Evolutionary conservation across 1,284 basidiomycete genomes (phyloP), one percentile per base, ranked within the genome.

Genomic region (Microstroma glucosiphilum): DNA sequence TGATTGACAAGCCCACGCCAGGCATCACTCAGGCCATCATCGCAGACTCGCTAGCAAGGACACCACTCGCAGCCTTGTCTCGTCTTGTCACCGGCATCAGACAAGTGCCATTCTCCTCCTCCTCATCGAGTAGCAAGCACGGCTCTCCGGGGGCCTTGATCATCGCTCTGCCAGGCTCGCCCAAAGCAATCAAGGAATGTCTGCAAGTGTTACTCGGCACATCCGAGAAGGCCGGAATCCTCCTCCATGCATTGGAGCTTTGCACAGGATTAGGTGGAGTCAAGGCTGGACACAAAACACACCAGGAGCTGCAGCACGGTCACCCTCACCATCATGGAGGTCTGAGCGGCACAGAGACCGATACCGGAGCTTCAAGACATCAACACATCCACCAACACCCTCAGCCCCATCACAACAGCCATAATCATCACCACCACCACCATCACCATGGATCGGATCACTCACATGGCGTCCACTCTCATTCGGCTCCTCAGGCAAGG

Each of bases 141-240:
- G 51, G 58, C 4, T 12, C 53, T 12, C 46, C 46, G n/a, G 83
- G 84, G 41, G 87, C 87, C 0, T 82, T 93, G 17, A 81, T 93
- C 30, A 82, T 89, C 19, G 89, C 89, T 0, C 85, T 93, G 9
- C 91, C 91, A 0, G 91, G 91, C 0, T 90, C 88, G 68, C 84
- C 87, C 23, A 92, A 89, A 71, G 91, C 89, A 1, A 90, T 91
- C 26, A 86, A 83, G 64, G 90, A 92, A 75, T 90, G 87, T 70
- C 73, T 91, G 62, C 83, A 85, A 4, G 84, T 85, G 1, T 80
- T 92, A 40, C 80, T 91, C 4, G 75, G 79, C 8, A 82, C 76
- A 15, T 21, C 86, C 6, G n/a, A n/a, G 19, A 15, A 40, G 23
- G 26, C 59, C 11, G 68, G 66, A 13, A 81, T 89, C 19, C 78